A percentile compares a stretch with the other conserved stretches of the same genome.
Evolutionary conservation across 2,329 filamentous ascomycete species (phyloP).

Genomic region (Lasiodiplodia theobromae): DNA sequence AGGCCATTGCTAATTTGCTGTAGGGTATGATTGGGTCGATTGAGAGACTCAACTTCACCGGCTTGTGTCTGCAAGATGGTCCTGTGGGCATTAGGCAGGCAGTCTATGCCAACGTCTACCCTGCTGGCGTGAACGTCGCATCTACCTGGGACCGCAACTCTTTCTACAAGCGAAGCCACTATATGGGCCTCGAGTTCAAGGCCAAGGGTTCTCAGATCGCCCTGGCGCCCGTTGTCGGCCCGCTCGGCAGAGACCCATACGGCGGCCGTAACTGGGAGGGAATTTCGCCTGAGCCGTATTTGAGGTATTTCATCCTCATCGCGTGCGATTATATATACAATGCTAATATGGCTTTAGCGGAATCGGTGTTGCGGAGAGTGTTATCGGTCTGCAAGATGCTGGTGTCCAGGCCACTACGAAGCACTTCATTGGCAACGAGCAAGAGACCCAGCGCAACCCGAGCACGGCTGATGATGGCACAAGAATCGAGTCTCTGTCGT

Average conservation of each 20-base stretch:
- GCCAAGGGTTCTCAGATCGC: slow-evolving; percentile 50
- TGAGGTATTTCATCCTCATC: neutral
- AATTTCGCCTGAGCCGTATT: slow-evolving; percentile 57
- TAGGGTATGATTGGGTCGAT: slow-evolving; percentile 48
- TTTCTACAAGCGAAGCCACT: slow-evolving; percentile 42
- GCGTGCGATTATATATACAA: neutral
- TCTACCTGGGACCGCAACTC: slow-evolving; percentile 50
- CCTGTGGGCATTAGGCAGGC: slow-evolving; percentile 35
- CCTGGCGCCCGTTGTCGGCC: slow-evolving; percentile 52
- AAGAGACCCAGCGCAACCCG: slow-evolving; percentile 61
- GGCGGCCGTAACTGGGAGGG: slow-evolving; percentile 59
- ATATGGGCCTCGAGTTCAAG: slow-evolving; percentile 43
- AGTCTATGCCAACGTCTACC: slow-evolving; percentile 44
- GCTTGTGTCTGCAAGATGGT: slow-evolving; percentile 51
- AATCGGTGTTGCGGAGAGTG: slow-evolving; percentile 50
- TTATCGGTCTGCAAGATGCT: slow-evolving; percentile 53
- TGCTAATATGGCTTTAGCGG: slow-evolving; percentile 43
- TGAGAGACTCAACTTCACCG: slow-evolving; percentile 47
- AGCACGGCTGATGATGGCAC: slow-evolving; percentile 41
- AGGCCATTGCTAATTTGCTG: slow-evolving; percentile 22
- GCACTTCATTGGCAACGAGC: slow-evolving; percentile 70
- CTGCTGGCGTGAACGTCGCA: slow-evolving; percentile 46
- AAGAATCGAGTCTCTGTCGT: slow-evolving; percentile 47
- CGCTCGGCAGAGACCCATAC: slow-evolving; percentile 51
- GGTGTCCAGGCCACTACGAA: slow-evolving; percentile 53